phyloP scores from a whole-genome alignment of 176 grass and related monocot species.

The maize (Zea mays) region Zm-B73-REFERENCE-NAM-5.0 NC_050096.1:244450501-244451000 shows the following conservation, averaged over 20 bases:
- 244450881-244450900: slow-evolving; percentile 44
- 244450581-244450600: neutral
- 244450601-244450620: slow-evolving; percentile 47
- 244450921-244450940: neutral
- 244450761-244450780: slow-evolving; percentile 37
- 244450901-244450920: neutral
- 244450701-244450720: slow-evolving; percentile 36
- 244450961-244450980: too few species aligned
- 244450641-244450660: slow-evolving; percentile 25
- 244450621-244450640: slow-evolving; percentile 46
- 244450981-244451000: neutral
- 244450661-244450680: slow-evolving; percentile 44
- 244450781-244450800: slow-evolving; percentile 18
- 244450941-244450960: neutral
- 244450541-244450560: neutral
- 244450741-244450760: slow-evolving; percentile 54
- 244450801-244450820: slow-evolving; percentile 51
- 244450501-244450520: neutral
- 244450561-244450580: too few species aligned
- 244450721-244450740: slow-evolving; percentile 41
- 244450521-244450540: neutral
- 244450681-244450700: slow-evolving; percentile 23
- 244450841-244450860: slow-evolving; percentile 33
- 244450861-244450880: slow-evolving; percentile 46
- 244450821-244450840: slow-evolving; percentile 42